Base-by-base conservation (phyloP, 805 yeast genomes). In the Geotrichum ghanense region DNA sequence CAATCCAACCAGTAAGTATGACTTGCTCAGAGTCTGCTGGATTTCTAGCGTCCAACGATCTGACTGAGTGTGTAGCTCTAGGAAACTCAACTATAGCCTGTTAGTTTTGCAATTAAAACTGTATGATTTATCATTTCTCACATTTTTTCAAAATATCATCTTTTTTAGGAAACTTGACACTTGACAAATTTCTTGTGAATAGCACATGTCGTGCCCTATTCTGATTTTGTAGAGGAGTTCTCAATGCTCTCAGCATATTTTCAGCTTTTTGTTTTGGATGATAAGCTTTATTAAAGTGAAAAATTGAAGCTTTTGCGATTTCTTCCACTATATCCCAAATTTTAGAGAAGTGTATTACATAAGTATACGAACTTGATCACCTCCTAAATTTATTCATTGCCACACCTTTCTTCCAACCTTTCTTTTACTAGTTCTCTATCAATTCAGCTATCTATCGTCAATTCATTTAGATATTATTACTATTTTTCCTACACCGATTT, bases 1-100 rank as follows among this genome's bases (percentile, higher is more conserved):
- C 78, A 16, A 90, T 73, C 87, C 96, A 92, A 0, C 98, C 97
- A 51, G 85, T 77, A 5, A 90, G 53, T 1, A 82, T 73, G 12
- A 61, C 53, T 2, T 49, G 48, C 43, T 35, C 39, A 19, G 42
- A 41, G 43, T 44, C 31, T 20, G 21, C 19, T 5, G 44, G 35
- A 16, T 45, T 39, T 10, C 19, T n/a, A 10, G 24, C 20, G 10
- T 44, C 37, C 4, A 56, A 34, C n/a, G 42, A 31, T 10, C 23
- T 20, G 9, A 57, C 44, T 3, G 57, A 42, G 45, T 56, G 57
- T 2, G 61, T 56, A n/a, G 50, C 50, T 16, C 27, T 27, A 2
- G 59, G 56, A 45, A 58, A 58, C 19, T 50, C 24, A 49, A 56
- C 52, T 54, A 48, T 7, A 39, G 39, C 39, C 22, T 35, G 22